A percentile compares a stretch with the other conserved stretches of the same genome.
phyloP scores from a whole-genome alignment of 768 basidiomycete genomes.

The Kondoa malvinella region DNA sequence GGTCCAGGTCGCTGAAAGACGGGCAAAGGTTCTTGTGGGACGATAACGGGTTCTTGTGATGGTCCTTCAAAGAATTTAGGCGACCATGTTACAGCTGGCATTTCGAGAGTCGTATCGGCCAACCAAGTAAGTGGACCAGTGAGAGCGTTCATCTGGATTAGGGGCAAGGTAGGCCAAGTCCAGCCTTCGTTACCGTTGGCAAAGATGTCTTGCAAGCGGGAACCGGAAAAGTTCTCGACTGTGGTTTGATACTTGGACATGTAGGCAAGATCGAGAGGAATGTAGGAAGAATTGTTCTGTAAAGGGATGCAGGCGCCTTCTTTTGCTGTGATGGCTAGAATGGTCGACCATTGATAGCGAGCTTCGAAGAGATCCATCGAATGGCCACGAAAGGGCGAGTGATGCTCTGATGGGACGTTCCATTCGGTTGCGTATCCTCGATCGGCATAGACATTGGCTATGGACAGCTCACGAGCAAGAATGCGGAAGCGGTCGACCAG shows the following conservation, averaged over 20 bases:
- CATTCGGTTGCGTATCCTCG: not conserved
- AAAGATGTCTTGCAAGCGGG: not conserved
- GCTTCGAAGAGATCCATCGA: not conserved
- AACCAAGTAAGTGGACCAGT: not conserved
- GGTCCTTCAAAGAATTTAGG: not conserved
- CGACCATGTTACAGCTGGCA: not conserved
- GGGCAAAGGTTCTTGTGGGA: not conserved
- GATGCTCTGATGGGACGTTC: not conserved
- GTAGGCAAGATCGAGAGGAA: not conserved
- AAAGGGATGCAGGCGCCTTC: not conserved
- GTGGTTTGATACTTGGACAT: not conserved
- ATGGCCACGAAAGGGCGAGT: not conserved
- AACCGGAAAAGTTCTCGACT: not conserved
- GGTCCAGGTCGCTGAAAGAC: not conserved
- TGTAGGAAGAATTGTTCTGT: not conserved
- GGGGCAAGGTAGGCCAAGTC: not conserved
- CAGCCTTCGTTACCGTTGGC: not conserved
- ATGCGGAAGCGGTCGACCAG: not conserved
- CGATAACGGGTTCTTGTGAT: not conserved
- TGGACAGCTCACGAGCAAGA: not conserved
- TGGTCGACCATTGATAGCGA: not conserved
- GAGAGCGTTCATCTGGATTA: not conserved
- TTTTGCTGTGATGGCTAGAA: not conserved
- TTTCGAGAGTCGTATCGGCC: not conserved
- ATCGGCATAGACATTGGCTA: not conserved